Evolutionary conservation across 768 basidiomycete species (phyloP), one percentile per base, ranked within the genome.

Genomic region (Suillus americanus): DNA sequence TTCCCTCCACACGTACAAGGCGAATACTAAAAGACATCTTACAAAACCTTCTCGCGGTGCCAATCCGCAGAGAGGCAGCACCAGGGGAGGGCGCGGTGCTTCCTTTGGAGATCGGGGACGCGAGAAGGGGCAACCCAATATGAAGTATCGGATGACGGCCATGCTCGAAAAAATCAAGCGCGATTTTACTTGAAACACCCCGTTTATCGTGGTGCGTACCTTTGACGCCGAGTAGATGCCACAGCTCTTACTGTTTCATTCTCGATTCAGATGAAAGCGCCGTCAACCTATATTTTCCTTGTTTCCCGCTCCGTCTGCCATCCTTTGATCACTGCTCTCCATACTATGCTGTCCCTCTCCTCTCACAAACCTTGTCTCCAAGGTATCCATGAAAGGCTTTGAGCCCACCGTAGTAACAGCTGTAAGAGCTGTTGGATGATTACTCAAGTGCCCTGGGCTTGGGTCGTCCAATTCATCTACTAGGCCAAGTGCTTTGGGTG

Each of bases 401-500:
- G 75, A 65, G 63, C 72, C 67, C 40, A 79, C 56, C 6, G 83
- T 83, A 12, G 89, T 91, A n/a, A 87, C 85, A 10, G 88, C 79
- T 18, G 84, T 85, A 56, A 94, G 77, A 1, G 92, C 81, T 3
- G 85, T 89, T 3, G 92, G 92, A 72, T 87, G 87, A 55, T 93
- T 89, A 69, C 92, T 91, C 82, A 94, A 80, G 74, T 94, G 92
- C 25, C 91, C 92, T 16, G 92, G 92, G 60, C 85, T 80, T 4
- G 92, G 92, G 75, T 94, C 90, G 69, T 94, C 93, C 68, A 94
- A 77, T 75, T 94, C 92, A 68, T 95, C 92, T 35, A 95, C 93
- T 20, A 94, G 80, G 0, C 93, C 92, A 7, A 94, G 77, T 5
- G 80, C 87, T 71, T 84, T 85, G 12, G 80, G 78, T 41, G 75